Evolutionary conservation across 1,284 basidiomycete genomes (phyloP), one percentile per base, ranked within the genome.

Genomic region (Takashimella koratensis): DNA sequence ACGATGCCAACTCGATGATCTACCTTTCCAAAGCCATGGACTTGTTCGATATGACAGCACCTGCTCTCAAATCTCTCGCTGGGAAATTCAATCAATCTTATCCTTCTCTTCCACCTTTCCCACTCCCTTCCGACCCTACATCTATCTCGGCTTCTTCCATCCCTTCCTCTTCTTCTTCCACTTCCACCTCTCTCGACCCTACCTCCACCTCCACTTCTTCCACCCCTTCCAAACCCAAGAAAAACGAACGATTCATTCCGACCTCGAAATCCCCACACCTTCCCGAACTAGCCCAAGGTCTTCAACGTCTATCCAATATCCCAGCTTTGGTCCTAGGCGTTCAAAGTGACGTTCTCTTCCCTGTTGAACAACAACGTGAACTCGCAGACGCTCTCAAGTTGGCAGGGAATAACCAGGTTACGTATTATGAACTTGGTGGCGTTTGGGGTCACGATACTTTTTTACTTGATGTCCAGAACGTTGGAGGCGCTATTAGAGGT

Each of bases 1-100:
- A 98, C 76, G 95, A 99, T 73, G 95, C 96, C 56, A 99, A 99
- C 78, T 96, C 92, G 3, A 86, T 98, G 74, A 93, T 99, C 66
- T 99, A 98, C 79, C 85, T 97, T 59, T 92, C 88, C 20, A 99
- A 98, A 78, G 95, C 96, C 19, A 99, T 99, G 95, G 95, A 98
- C 75, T 81, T 98, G 2, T 99, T 99, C 74, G 95, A 98, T 77
- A 87, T 99, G 84, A 92, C 91, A 0, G 79, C 81, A 4, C 82
- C 89, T 22, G 83, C 91, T 4, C 81, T 98, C 3, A 75, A 81
- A 40, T 83, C 85, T 41, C 81, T 98, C 20, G 80, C 82, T 40
- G 58, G 65, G 24, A 60, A 67, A 45, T 76, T 71, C 56, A 64
- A 62, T 42, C 48, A 56, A 4, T 63, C 67, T 4, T 74, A 76